Evolutionary conservation across 495 filamentous ascomycete species (phyloP).

Genomic region (Hypoxylon rickii): DNA sequence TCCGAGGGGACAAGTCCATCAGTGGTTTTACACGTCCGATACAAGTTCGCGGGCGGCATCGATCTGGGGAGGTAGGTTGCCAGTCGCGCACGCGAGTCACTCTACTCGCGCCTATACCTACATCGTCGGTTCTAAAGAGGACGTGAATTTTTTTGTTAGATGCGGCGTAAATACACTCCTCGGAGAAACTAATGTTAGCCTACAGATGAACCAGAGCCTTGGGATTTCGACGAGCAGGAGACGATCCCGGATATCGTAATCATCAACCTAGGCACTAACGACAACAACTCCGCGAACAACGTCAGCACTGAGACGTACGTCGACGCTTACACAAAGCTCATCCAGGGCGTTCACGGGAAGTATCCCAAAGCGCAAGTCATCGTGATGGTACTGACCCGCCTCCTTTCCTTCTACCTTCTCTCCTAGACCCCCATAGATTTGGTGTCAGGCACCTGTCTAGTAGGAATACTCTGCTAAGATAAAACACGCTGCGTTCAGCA

Average conservation of each 20-base stretch:
- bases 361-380: conserved; percentile 67
- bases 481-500: conserved; percentile 52
- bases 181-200: too few species aligned
- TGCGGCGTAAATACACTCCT: too few species aligned
- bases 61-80: conserved; percentile 54
- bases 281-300: conserved; percentile 63
- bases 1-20: conserved; percentile 58
- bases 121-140: too few species aligned
- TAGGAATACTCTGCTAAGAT: too few species aligned
- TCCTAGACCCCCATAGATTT: too few species aligned
- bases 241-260: conserved; percentile 67
- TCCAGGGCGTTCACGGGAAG: conserved; percentile 62
- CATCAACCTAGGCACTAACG: conserved; percentile 72
- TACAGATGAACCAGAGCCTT: conserved; percentile 58
- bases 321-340: conserved; percentile 60
- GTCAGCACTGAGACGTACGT: conserved; percentile 58
- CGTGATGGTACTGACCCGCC: conserved; percentile 56
- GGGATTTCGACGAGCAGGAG: conserved; percentile 61
- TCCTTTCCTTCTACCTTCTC: neutral
- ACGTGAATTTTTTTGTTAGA: too few species aligned
- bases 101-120: too few species aligned
- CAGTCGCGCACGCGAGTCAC: neutral
- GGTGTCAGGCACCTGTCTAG: too few species aligned
- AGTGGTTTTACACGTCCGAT: conserved; percentile 70
- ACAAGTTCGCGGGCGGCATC: conserved; percentile 55